Evolutionary conservation across 2,329 filamentous ascomycete species (phyloP), one percentile per base, ranked within the genome.

Genomic region (Penicillium frequentans): DNA sequence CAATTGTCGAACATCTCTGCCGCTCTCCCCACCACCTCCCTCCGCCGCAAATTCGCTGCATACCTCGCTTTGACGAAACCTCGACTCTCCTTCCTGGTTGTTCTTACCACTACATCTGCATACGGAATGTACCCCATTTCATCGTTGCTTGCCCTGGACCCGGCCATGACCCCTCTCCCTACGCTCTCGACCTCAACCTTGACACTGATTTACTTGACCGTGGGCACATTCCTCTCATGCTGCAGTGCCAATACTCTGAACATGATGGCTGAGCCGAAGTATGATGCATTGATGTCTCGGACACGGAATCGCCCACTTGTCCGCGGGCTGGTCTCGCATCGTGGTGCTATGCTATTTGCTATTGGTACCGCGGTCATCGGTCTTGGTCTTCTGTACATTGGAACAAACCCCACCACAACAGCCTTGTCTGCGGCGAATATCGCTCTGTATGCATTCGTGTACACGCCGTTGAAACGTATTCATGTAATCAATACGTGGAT

Each of bases 31-130:
- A 75, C 79, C 31, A 75, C 80, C 50, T 86, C 85, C 23, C 64
- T 86, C 44, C 81, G 82, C 59, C 90, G 92, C 56, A 83, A 86
- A 54, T 71, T 95, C 62, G 90, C 92, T 23, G 87, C 91, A 29
- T 91, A 91, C 68, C 87, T 99, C 61, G 90, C 95, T 26, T 87
- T 99, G 64, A 90, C 93, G n/a, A 99, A 99, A 73, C 95, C 95
- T 3, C 91, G 93, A 52, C 86, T 99, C 49, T 93, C 91, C 8
- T 89, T 96, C 66, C 86, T 99, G 47, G 89, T 99, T 60, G 89
- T 96, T 31, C 86, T 99, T 48, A 91, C 91, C 0, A 91, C 93
- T 27, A 96, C 95, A 73, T 90, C 90, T 2, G 86, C 93, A 3
- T 99, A 98, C 75, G 91, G 91, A 16, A 82, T 99, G 55, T 99